Conservation (phyloP, 805 yeast genomes). For the Saccharomycopsis oosterbeekiorum region DNA sequence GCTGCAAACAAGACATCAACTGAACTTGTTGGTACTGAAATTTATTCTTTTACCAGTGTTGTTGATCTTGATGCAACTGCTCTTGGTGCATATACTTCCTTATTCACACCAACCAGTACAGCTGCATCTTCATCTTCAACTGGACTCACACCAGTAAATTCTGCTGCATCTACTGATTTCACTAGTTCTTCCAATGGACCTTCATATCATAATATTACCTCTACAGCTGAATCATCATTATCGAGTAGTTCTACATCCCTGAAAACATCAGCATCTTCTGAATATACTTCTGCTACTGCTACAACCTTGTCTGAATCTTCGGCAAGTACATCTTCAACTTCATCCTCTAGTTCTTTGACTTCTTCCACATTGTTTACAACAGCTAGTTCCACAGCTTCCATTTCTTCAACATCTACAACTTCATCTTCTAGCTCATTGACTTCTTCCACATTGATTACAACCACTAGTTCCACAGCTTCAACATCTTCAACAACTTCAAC, state of each 20-base stretch:
- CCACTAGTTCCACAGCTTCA: conserved; percentile 21
- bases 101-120: neutral
- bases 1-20: neutral
- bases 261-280: neutral
- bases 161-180: neutral
- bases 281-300: neutral
- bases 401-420: conserved; percentile 18
- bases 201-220: neutral
- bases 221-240: neutral
- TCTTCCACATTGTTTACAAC: conserved; percentile 22
- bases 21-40: neutral
- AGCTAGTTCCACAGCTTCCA: conserved; percentile 21
- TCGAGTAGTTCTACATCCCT: neutral
- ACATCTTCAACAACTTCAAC: conserved; percentile 18
- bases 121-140: neutral
- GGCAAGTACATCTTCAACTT: conserved; percentile 16
- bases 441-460: conserved; percentile 22
- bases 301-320: neutral
- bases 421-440: conserved; percentile 20
- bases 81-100: neutral
- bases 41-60: neutral
- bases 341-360: conserved; percentile 19
- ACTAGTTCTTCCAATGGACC: neutral
- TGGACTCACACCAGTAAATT: neutral
- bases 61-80: neutral